These are phyloP conservation scores for Acacia concinna DNA, from an alignment of 331 rosid species.

Conservation along the genomic window DNA sequence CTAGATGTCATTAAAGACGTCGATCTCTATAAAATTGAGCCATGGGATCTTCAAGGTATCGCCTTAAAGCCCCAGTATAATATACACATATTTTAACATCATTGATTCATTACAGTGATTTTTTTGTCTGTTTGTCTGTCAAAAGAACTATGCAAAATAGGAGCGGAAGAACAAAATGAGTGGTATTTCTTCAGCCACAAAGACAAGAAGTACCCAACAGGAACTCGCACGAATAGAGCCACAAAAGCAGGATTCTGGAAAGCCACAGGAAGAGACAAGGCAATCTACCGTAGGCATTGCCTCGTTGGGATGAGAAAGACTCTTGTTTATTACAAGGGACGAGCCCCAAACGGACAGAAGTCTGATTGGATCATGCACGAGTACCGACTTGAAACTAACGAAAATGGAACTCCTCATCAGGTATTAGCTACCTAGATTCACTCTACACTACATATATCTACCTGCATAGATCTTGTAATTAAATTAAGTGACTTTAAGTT, in stretches of 20 bases:
- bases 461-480: background rate
- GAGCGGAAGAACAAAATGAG: constrained; percentile 57
- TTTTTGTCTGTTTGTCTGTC: background rate
- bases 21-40: constrained; percentile 68
- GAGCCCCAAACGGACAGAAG: constrained; percentile 73
- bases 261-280: constrained; percentile 74
- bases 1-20: constrained; percentile 63
- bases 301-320: constrained; percentile 70
- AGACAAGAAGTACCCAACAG: constrained; percentile 74
- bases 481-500: background rate
- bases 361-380: constrained; percentile 82
- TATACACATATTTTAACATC: background rate
- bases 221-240: constrained; percentile 70
- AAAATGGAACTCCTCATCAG: constrained; percentile 60
- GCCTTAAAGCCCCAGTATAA: background rate
- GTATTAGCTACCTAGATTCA: constrained; percentile 11
- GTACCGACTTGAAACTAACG: constrained; percentile 56
- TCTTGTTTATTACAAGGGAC: constrained; percentile 61
- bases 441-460: background rate
- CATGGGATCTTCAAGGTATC: constrained; percentile 78
- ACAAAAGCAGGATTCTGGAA: constrained; percentile 82
- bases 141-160: constrained; percentile 59
- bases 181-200: constrained; percentile 76
- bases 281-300: constrained; percentile 46
- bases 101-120: background rate